phyloP scores from a whole-genome alignment of 768 basidiomycete genomes.

The Russula earlei region DNA sequence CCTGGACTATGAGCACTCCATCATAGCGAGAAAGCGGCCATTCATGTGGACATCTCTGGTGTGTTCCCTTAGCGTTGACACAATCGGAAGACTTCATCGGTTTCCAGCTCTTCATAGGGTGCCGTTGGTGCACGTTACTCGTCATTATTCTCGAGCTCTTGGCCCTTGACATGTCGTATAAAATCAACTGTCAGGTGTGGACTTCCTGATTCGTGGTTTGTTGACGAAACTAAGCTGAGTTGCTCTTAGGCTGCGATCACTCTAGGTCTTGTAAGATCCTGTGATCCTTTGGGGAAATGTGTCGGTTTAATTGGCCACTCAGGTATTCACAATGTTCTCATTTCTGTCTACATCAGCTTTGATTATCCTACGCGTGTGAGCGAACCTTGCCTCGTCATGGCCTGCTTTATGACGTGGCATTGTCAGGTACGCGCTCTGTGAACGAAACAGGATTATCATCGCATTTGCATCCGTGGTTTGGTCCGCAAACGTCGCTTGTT shows the following conservation, averaged over 20 bases:
- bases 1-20: neutral
- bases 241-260: neutral
- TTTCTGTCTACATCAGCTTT: slow-evolving; percentile 10
- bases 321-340: neutral
- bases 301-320: neutral
- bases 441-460: neutral
- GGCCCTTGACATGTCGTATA: neutral
- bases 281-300: neutral
- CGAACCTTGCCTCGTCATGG: neutral
- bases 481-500: neutral
- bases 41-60: neutral
- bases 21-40: neutral
- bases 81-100: neutral
- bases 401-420: neutral
- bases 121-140: neutral
- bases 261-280: neutral
- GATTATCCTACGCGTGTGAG: slow-evolving; percentile 10
- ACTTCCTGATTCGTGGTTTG: neutral
- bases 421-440: slow-evolving; percentile 3
- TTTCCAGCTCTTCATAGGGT: slow-evolving; percentile 2
- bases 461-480: neutral
- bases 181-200: slow-evolving; percentile 3
- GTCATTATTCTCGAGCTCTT: neutral
- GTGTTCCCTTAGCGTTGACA: neutral
- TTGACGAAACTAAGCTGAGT: too few species aligned